Evolutionary conservation across 2,329 filamentous ascomycete species (phyloP), one percentile per base, ranked within the genome.

Genomic region (Pyrenochaeta sp.): DNA sequence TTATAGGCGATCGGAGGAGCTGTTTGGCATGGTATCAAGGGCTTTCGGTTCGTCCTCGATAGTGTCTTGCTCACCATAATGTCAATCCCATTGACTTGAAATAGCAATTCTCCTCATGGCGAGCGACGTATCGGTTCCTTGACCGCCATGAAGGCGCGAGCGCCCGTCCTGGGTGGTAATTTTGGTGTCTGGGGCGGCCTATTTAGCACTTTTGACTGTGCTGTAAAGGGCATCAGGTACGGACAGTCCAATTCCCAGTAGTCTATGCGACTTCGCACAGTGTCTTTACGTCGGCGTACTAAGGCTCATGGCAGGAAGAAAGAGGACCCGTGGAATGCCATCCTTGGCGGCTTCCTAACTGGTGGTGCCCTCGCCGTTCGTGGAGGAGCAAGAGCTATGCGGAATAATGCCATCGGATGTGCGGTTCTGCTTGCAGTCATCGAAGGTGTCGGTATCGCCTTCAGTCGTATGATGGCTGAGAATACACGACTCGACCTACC

Each of bases 241-340:
- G 41, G n/a, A 32, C n/a, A 13, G 11, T 35, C 23, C 19, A 6
- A 8, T 6, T 23, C 9, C 19, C 5, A 30, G 27, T 17, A 17
- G 3, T 23, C 19, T 21, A 34, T n/a, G 6, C 6, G 7, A 6
- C 9, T 20, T 21, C 11, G 2, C 13, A 20, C n/a, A 6, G 10
- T 20, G 31, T 18, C 4, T 20, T 9, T 8, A 21, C 10, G 13
- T 18, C 23, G 23, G 19, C 10, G 19, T 27, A 27, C 37, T 42
- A 21, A 42, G 26, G 21, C 3, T 13, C 21, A n/a, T 13, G 7
- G 11, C 18, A 48, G 29, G 21, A 89, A 93, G 81, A 97, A 96
- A 85, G 93, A 97, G 74, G 93, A 97, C 72, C 90, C 93, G n/a
- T 97, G 90, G 78, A 97, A 96, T 77, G 90, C 91, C 63, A 97